Evolutionary conservation across 2,329 filamentous ascomycete genomes (phyloP).

Genomic region (Monosporascus cannonballus): DNA sequence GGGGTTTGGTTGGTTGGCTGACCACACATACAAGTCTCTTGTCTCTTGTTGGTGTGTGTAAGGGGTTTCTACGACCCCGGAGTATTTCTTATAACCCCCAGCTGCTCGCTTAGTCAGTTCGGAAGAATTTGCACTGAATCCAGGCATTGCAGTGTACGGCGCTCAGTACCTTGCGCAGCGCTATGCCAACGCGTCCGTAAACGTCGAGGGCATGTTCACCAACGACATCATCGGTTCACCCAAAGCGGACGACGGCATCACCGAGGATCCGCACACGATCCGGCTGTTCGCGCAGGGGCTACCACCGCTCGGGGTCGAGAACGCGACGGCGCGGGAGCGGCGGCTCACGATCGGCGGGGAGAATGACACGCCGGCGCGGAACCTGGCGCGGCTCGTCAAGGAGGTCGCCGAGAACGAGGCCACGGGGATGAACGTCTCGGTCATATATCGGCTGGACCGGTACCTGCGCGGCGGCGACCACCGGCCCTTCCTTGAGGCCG

Average conservation of each 20-base stretch:
- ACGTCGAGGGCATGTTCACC: constrained; percentile 52
- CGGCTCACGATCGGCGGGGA: constrained; percentile 43
- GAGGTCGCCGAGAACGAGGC: constrained; percentile 46
- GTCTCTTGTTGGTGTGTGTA: too few relatives aligned
- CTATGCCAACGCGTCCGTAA: constrained; percentile 37
- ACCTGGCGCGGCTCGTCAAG: constrained; percentile 48
- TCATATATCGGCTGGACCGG: constrained; percentile 50
- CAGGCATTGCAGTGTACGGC: constrained; percentile 33
- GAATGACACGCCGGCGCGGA: constrained; percentile 48
- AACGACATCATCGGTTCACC: constrained; percentile 52
- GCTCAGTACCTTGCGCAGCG: constrained; percentile 45
- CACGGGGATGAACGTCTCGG: constrained; percentile 48
- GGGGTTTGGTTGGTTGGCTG: too few relatives aligned
- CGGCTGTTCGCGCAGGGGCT: constrained; percentile 48
- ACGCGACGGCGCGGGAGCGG: constrained; percentile 27
- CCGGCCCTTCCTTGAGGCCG: constrained; percentile 46
- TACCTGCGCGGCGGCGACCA: constrained; percentile 54
- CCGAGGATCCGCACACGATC: constrained; percentile 42
- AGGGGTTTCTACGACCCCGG: too few relatives aligned
- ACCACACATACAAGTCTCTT: too few relatives aligned
- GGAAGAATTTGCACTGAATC: too few relatives aligned
- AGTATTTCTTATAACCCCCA: too few relatives aligned
- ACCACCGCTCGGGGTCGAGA: constrained; percentile 33
- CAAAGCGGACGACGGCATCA: constrained; percentile 34
- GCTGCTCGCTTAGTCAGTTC: too few relatives aligned